phyloP scores from a whole-genome alignment of 257 asterid species.

The Solanum tarapatanum region DNA sequence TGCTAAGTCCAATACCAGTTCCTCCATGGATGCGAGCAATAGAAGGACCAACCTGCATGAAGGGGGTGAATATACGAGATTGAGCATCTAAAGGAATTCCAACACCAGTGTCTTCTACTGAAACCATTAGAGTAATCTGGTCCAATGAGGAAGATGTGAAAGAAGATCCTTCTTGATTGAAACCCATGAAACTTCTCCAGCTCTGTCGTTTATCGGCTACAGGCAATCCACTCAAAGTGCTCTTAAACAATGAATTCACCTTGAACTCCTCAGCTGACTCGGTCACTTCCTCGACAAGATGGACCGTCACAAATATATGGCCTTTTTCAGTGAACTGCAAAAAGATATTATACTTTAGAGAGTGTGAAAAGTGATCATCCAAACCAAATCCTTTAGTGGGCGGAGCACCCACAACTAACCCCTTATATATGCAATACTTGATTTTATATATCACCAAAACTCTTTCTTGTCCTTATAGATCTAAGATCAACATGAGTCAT shows the following conservation, averaged over 20 bases:
- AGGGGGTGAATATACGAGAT: slow-evolving; percentile 69
- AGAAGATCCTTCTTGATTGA: slow-evolving; percentile 40
- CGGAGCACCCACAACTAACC: background rate
- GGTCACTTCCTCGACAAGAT: slow-evolving; percentile 65
- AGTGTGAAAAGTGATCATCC: background rate
- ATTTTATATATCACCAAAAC: background rate
- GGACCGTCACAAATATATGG: slow-evolving; percentile 75
- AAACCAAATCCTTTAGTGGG: background rate
- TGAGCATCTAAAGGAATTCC: slow-evolving; percentile 86
- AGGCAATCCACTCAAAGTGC: slow-evolving; percentile 71
- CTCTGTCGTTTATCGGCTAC: slow-evolving; percentile 64
- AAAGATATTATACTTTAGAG: background rate
- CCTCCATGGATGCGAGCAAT: slow-evolving; percentile 86
- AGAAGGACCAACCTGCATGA: slow-evolving; percentile 96
- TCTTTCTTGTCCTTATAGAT: background rate
- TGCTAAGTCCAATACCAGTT: slow-evolving; percentile 93
- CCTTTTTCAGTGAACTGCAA: slow-evolving; percentile 90
- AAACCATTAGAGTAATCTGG: slow-evolving; percentile 53
- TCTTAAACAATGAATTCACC: slow-evolving; percentile 9
- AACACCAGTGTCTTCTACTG: slow-evolving; percentile 94
- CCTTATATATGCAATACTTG: background rate
- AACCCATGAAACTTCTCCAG: slow-evolving; percentile 49
- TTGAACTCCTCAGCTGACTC: slow-evolving; percentile 25
- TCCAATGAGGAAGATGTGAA: slow-evolving; percentile 23
- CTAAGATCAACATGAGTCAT: background rate